Evolutionary conservation across 2,329 filamentous ascomycete species (phyloP), one percentile per base, ranked within the genome.

Genomic region (Keithomyces neogunnii): DNA sequence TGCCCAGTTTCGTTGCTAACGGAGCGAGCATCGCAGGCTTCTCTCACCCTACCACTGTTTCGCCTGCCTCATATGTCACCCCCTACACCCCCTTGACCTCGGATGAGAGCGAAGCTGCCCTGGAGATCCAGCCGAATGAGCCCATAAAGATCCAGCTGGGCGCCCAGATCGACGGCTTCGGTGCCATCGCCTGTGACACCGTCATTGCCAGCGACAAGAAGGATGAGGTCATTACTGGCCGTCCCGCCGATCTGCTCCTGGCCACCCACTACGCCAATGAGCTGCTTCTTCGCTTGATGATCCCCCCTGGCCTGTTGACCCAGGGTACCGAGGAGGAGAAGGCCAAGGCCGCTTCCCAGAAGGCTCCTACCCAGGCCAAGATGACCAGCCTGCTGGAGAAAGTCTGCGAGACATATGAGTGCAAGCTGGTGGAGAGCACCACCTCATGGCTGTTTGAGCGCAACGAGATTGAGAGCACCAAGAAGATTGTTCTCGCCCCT

Each of bases 141-240:
- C 74, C 88, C 55, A 81, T 96, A 73, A 99, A 99, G 82, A 93
- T 99, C 69, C 93, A 99, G 75, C 83, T 99, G n/a, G 93, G 93
- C 65, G 93, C 93, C 49, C 93, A 99, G 75, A 96, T 99, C 57
- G 89, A 97, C 73, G 93, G 93, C 50, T 95, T 97, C 66, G 90
- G 89, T 62, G 88, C 92, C 60, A 96, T 99, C 67, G 88, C 96
- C 62, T 96, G 93, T 74, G 88, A 96, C 72, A 95, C 89, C 54
- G 78, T 97, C 60, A 70, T 96, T 53, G 85, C 95, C 48, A 76
- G 77, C 62, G 80, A 81, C 55, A 77, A 82, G 61, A 71, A 79
- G 48, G 74, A 79, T 52, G 84, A 81, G 58, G 77, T 79, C 60
- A 73, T 95, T 60, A 82, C 82, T 51, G 89, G 88, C 61, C 85